These are phyloP conservation scores for Mycena chlorophos DNA, from an alignment of 768 basidiomycete species.

Conservation along the genomic window DNA sequence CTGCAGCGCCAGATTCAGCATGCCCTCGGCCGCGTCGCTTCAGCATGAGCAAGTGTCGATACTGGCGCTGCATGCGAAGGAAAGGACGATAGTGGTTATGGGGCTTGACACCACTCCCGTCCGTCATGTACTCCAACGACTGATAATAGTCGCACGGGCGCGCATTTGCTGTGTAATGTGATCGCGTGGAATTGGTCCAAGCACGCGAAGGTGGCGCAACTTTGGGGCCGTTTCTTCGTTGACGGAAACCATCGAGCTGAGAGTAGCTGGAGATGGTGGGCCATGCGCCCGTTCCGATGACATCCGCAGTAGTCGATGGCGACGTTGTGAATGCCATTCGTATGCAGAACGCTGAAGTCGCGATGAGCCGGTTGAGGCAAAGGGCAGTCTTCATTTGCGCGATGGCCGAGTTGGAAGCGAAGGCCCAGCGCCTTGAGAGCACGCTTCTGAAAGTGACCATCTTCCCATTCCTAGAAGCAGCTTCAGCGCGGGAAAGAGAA, in stretches of 20 bases:
- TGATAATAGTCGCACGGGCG: conserved; percentile 22
- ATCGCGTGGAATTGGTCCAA: conserved; percentile 14
- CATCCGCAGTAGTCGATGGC: conserved; percentile 15
- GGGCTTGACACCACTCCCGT: conserved; percentile 12
- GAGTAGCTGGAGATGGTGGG: background rate
- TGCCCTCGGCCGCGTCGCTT: conserved; percentile 16
- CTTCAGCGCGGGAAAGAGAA: background rate
- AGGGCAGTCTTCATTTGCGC: background rate
- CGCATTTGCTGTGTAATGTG: conserved; percentile 18
- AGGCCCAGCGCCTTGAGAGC: background rate
- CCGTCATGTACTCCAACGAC: conserved; percentile 6
- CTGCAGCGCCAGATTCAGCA: background rate
- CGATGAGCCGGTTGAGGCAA: background rate
- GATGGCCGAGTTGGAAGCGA: background rate
- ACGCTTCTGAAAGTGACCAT: background rate
- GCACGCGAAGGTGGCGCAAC: conserved; percentile 10
- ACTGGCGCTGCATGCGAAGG: conserved; percentile 11
- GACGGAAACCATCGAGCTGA: conserved; percentile 19
- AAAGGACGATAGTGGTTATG: conserved; percentile 14
- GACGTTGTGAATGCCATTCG: conserved; percentile 8
- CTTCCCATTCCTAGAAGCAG: background rate
- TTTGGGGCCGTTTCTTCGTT: conserved; percentile 17
- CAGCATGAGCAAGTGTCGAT: conserved; percentile 6
- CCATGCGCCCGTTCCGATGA: background rate
- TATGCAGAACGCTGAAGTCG: conserved; percentile 6